Conservation (phyloP, 768 basidiomycete species). For the Suillus weaverae region DNA sequence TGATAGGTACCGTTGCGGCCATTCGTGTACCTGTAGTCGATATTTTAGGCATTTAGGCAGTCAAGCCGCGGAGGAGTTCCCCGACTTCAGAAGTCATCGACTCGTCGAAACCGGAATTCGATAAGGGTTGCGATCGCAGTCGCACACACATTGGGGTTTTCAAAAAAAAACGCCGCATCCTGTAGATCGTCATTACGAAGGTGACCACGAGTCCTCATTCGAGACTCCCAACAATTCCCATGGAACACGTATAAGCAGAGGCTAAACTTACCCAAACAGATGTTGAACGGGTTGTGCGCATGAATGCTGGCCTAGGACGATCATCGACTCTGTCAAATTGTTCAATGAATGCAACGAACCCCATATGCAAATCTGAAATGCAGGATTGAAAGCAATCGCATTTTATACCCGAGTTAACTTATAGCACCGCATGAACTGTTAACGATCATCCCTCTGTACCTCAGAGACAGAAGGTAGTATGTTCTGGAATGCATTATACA, state of each 20-base stretch:
- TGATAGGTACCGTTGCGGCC: not conserved
- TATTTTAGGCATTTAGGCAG: conserved; percentile 7
- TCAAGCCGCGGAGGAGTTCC: not conserved
- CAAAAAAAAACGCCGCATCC: not conserved
- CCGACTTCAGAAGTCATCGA: not conserved
- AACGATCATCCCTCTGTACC: not conserved
- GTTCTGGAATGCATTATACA: not conserved
- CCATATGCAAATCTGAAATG: too few relatives aligned
- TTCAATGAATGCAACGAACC: not conserved
- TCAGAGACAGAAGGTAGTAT: not conserved
- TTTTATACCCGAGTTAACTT: not conserved
- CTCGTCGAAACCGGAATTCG: not conserved
- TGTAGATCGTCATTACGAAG: not conserved
- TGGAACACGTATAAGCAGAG: not conserved
- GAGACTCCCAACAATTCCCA: too few relatives aligned
- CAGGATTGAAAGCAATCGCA: not conserved
- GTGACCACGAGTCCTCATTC: not conserved
- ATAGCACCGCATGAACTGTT: not conserved
- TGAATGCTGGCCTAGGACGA: not conserved
- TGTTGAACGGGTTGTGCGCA: not conserved
- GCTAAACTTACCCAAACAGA: not conserved
- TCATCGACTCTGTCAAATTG: not conserved
- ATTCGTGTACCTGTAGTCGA: not conserved
- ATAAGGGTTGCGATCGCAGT: not conserved
- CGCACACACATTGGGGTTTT: conserved; percentile 7